These are phyloP conservation scores for Aspergillus felis DNA, from an alignment of 2,329 filamentous ascomycete species.

Conservation along the genomic window DNA sequence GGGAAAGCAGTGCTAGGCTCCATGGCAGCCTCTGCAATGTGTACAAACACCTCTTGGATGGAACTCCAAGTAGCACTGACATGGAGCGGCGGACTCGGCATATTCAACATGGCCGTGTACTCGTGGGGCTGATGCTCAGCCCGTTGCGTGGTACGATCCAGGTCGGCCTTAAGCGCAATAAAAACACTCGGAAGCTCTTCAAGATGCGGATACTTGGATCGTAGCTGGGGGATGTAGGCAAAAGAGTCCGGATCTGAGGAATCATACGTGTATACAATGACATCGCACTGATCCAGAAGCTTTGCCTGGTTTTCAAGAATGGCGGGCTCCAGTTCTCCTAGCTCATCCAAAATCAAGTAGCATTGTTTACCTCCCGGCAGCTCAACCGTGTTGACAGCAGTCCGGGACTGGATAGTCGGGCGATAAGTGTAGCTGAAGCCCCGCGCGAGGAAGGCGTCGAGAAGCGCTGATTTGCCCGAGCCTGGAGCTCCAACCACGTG, in stretches of 20 bases:
- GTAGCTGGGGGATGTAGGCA: slow-evolving; percentile 78
- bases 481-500: slow-evolving; percentile 83
- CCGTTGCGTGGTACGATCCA: slow-evolving; percentile 94
- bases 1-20: slow-evolving; percentile 86
- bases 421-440: slow-evolving; percentile 81
- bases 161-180: slow-evolving; percentile 88
- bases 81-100: slow-evolving; percentile 80
- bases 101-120: slow-evolving; percentile 78
- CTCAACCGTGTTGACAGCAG: slow-evolving; percentile 94
- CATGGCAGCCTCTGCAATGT: slow-evolving; percentile 84
- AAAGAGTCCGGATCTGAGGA: slow-evolving; percentile 96
- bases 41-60: slow-evolving; percentile 90
- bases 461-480: slow-evolving; percentile 84
- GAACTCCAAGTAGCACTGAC: slow-evolving; percentile 93
- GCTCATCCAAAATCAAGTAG: slow-evolving; percentile 91
- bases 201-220: slow-evolving; percentile 74
- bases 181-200: slow-evolving; percentile 90
- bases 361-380: slow-evolving; percentile 94
- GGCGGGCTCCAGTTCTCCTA: slow-evolving; percentile 91
- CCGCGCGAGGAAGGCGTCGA: slow-evolving; percentile 86
- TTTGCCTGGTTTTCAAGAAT: slow-evolving; percentile 89
- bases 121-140: slow-evolving; percentile 87
- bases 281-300: slow-evolving; percentile 79
- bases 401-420: slow-evolving; percentile 90
- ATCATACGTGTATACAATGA: slow-evolving; percentile 94